Percentiles rank a stretch among this genome's conserved stretches.
Evolutionary conservation across 202 grass and related monocot genomes (phyloP).

Genomic region (Cymbopogon flexuosus): DNA sequence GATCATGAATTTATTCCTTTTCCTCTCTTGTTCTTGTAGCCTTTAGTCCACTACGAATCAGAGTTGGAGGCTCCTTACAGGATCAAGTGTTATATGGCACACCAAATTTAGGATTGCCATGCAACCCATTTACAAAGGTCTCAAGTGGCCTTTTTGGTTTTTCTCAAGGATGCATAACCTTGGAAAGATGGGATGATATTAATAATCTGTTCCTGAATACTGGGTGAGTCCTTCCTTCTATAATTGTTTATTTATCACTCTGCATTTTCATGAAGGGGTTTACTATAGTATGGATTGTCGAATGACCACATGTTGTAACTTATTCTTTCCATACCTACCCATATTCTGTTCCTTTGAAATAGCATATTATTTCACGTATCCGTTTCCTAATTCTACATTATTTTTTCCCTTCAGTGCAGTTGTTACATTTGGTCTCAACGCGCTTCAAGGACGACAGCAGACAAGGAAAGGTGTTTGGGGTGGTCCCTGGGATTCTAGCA

Average conservation of each 20-base stretch:
- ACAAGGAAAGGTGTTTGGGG: conserved; percentile 46
- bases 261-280: not conserved
- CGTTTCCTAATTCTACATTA: conserved; percentile 19
- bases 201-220: conserved; percentile 70
- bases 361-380: not conserved
- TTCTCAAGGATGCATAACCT: conserved; percentile 91
- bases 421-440: conserved; percentile 93
- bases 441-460: conserved; percentile 61
- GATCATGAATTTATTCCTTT: not conserved
- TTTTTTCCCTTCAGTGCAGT: conserved; percentile 61
- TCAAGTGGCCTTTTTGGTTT: conserved; percentile 81
- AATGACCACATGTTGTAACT: not conserved
- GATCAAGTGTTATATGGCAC: conserved; percentile 85
- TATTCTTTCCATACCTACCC: not conserved
- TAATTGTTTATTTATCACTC: conserved; percentile 12
- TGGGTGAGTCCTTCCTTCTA: conserved; percentile 44
- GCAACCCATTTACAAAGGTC: conserved; percentile 54
- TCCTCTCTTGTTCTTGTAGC: conserved; percentile 42
- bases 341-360: not conserved
- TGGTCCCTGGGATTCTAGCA: conserved; percentile 87
- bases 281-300: not conserved
- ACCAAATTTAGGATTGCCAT: conserved; percentile 58
- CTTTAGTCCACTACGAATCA: conserved; percentile 68
- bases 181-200: conserved; percentile 86
- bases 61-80: conserved; percentile 92